A percentile compares a stretch with the other conserved stretches of the same genome.
Evolutionary conservation across 805 yeast species (phyloP).

Genomic region (Barnettozyma sucrosica): DNA sequence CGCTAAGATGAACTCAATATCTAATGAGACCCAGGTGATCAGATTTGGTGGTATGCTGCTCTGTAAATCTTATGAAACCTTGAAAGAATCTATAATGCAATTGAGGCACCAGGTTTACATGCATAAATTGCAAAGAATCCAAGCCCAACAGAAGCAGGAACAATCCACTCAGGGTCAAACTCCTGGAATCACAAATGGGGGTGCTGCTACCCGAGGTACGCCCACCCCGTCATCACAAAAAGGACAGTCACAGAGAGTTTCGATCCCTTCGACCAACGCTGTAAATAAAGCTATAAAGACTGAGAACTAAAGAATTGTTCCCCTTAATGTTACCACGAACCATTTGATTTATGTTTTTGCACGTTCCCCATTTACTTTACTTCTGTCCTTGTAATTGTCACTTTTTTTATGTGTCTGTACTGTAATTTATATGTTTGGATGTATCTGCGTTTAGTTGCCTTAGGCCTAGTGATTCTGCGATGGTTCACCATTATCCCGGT

Average conservation of each 20-base stretch:
- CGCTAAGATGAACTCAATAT: conserved; percentile 71
- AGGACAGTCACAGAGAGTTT: conserved; percentile 4
- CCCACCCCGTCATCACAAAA: conserved; percentile 3
- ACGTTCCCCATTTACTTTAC: background rate
- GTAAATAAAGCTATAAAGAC: conserved; percentile 10
- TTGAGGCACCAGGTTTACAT: conserved; percentile 48
- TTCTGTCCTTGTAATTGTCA: background rate
- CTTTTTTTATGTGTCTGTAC: background rate
- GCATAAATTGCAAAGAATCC: conserved; percentile 26
- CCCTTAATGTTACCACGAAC: background rate
- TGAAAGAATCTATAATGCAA: conserved; percentile 68
- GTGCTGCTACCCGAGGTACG: background rate
- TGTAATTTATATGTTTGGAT: background rate
- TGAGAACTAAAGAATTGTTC: conserved; percentile 2
- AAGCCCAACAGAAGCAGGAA: conserved; percentile 25
- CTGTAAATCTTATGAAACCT: conserved; percentile 76
- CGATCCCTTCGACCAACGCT: conserved; percentile 2
- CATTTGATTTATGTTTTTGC: background rate
- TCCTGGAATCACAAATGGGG: background rate
- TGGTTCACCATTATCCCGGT: no score
- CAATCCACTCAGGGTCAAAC: conserved; percentile 6
- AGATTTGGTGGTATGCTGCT: conserved; percentile 89
- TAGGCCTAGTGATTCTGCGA: no score
- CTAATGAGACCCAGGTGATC: conserved; percentile 81
- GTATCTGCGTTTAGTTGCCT: background rate